Percentiles rank a stretch among this genome's conserved stretches.
Evolutionary conservation across 2,329 filamentous ascomycete genomes (phyloP).

Genomic region (Penicillium verrucosum): DNA sequence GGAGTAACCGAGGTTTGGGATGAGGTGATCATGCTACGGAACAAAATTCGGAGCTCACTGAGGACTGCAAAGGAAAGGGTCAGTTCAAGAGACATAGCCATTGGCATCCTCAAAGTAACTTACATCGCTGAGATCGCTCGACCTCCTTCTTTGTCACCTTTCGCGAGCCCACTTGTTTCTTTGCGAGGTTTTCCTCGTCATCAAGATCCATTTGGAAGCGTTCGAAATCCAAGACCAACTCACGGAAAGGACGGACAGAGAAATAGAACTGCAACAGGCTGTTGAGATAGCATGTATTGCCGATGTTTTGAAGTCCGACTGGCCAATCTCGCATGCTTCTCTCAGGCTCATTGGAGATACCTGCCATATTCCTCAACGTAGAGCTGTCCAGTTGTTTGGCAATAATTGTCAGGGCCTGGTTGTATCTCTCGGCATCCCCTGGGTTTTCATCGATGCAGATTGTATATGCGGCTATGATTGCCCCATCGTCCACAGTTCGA

Average conservation of each 20-base stretch:
- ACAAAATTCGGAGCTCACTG: constrained; percentile 68
- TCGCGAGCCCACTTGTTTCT: constrained; percentile 73
- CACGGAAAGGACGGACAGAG: constrained; percentile 75
- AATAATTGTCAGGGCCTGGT: constrained; percentile 49
- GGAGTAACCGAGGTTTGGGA: constrained; percentile 63
- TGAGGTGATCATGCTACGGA: constrained; percentile 66
- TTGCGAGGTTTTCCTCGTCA: constrained; percentile 56
- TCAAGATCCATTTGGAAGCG: constrained; percentile 65
- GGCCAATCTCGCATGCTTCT: constrained; percentile 58
- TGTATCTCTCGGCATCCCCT: constrained; percentile 44
- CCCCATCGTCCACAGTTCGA: constrained; percentile 50
- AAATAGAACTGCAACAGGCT: constrained; percentile 95
- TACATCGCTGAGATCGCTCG: constrained; percentile 68
- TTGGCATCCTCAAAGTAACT: constrained; percentile 38
- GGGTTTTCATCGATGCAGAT: constrained; percentile 47
- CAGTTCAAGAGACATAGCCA: constrained; percentile 9
- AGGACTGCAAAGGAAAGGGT: constrained; percentile 55
- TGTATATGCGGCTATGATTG: constrained; percentile 49
- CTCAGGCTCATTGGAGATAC: constrained; percentile 29
- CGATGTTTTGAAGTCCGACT: constrained; percentile 86
- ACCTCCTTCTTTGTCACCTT: constrained; percentile 59
- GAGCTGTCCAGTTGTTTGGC: constrained; percentile 43
- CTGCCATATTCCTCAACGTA: constrained; percentile 34
- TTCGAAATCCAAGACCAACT: constrained; percentile 75
- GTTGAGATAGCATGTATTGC: constrained; percentile 97